Conservation (phyloP, 768 basidiomycete species). For the Tubosaeta brunneosetosa region DNA sequence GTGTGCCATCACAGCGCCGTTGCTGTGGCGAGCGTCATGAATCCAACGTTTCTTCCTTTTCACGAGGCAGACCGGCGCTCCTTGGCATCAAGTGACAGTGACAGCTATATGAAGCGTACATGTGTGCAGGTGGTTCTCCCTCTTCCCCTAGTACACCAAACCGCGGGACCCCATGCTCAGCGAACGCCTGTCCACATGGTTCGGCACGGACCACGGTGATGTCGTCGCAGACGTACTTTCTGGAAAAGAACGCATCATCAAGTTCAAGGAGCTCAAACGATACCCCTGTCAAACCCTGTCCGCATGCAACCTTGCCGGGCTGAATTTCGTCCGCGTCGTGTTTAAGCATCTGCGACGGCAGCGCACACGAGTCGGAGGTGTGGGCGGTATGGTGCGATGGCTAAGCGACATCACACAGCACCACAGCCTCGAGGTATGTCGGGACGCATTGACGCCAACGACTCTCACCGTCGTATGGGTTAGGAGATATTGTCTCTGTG, state of each 20-base stretch:
- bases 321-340: constrained; percentile 56
- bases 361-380: background rate
- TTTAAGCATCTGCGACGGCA: constrained; percentile 26
- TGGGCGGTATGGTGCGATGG: constrained; percentile 7
- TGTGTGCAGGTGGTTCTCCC: background rate
- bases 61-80: constrained; percentile 9
- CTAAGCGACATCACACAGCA: constrained; percentile 12
- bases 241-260: constrained; percentile 40
- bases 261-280: constrained; percentile 43
- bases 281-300: constrained; percentile 37
- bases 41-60: constrained; percentile 10
- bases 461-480: background rate
- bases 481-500: constrained; percentile 54
- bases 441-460: constrained; percentile 9
- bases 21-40: constrained; percentile 10
- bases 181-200: constrained; percentile 12
- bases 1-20: constrained; percentile 5
- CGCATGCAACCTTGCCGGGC: constrained; percentile 57
- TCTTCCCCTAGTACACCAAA: background rate
- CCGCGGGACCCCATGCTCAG: constrained; percentile 7
- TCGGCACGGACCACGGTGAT: constrained; percentile 5
- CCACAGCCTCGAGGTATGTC: constrained; percentile 19
- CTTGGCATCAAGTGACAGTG: constrained; percentile 1
- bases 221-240: constrained; percentile 21
- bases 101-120: constrained; percentile 14